Evolutionary conservation across 1,139 yeast species (phyloP).

Genomic region (Geotrichum reessii): DNA sequence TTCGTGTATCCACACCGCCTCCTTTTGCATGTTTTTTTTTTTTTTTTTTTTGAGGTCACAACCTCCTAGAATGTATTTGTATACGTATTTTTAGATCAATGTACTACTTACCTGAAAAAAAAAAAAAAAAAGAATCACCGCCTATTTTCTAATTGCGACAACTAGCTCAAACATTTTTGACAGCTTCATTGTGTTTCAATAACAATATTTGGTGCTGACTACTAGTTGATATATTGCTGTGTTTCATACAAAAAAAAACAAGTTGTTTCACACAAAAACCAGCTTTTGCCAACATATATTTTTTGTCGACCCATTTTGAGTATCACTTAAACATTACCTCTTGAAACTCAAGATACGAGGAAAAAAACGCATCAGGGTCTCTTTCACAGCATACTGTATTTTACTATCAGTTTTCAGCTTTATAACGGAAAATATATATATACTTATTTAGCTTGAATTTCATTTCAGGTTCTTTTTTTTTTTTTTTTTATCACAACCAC

Average conservation of each 20-base stretch:
- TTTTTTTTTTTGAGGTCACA: neutral
- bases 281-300: no score
- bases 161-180: neutral
- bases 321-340: neutral
- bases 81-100: no score
- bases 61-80: no score
- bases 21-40: neutral
- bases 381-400: no score
- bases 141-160: neutral
- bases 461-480: neutral
- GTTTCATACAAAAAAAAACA: neutral
- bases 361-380: neutral
- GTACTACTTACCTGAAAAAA: neutral
- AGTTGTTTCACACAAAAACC: no score
- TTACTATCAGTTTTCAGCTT: neutral
- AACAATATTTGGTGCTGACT: no score
- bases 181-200: no score
- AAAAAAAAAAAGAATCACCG: neutral
- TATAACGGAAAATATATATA: neutral
- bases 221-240: no score
- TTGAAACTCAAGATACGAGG: neutral
- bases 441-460: neutral
- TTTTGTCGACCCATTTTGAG: no score
- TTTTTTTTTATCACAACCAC: no score
- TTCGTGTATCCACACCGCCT: neutral